phyloP scores from a whole-genome alignment of 2,329 filamentous ascomycete genomes.

The Leptographium radiaticola region DNA sequence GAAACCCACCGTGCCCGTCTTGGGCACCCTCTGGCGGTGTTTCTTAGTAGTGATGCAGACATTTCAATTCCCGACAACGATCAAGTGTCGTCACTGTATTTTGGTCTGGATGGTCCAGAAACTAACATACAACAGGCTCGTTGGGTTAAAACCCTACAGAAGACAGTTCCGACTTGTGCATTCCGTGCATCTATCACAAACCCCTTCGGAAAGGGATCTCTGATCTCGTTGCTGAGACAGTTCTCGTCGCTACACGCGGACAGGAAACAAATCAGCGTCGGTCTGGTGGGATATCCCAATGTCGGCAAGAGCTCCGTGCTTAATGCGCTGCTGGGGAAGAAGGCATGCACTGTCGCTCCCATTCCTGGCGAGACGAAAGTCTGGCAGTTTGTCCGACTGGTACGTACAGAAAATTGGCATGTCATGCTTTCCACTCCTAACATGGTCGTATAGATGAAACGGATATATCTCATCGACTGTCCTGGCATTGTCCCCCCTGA shows the following conservation, averaged over 20 bases:
- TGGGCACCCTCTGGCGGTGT: constrained; percentile 54
- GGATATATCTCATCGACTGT: constrained; percentile 84
- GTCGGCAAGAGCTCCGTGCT: constrained; percentile 95
- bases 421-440: not conserved
- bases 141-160: constrained; percentile 82
- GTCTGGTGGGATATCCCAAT: constrained; percentile 73
- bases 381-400: constrained; percentile 21
- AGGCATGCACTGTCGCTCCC: constrained; percentile 83
- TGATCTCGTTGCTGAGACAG: constrained; percentile 85
- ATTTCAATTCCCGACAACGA: constrained; percentile 16
- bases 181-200: constrained; percentile 94
- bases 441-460: constrained; percentile 44
- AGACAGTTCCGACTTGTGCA: constrained; percentile 84
- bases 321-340: constrained; percentile 84
- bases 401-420: constrained; percentile 19
- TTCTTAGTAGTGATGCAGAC: constrained; percentile 99
- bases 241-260: constrained; percentile 57
- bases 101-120: constrained; percentile 12
- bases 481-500: constrained; percentile 92
- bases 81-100: constrained; percentile 8
- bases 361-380: constrained; percentile 92
- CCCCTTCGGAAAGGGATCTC: constrained; percentile 87
- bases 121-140: constrained; percentile 50
- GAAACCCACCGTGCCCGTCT: constrained; percentile 58
- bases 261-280: constrained; percentile 72